Base-by-base conservation (phyloP, 768 basidiomycete species). In the Phylloporus rhodoxanthus region DNA sequence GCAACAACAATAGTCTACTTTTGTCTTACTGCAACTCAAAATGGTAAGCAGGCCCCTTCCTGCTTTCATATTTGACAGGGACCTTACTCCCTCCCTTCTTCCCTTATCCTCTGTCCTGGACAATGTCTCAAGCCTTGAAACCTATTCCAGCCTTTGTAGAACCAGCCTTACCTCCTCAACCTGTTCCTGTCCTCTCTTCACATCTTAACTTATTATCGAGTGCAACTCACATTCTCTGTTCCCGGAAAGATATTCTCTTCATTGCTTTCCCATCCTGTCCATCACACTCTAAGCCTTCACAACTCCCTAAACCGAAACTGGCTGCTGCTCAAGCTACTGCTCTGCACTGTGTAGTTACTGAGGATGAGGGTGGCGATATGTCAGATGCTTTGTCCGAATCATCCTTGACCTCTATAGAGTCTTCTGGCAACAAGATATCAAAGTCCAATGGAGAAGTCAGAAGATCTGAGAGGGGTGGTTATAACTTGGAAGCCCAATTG, bases 391-490 rank as follows among this genome's bases (percentile, higher is more conserved):
- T 17, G 5, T 36, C 34, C 2, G 42, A 43, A 4, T 29, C n/a
- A 17, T 43, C 28, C 28, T 4, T 43, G 2, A 19, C n/a, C 10
- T 43, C 42, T 14, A 4, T 43, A 3, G 42, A 30, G 19, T 43
- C 26, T 13, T 28, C 26, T 17, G 20, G 28, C 13, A 30, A 43
- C 28, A 43, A 52, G 17, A 55, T 57, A 32, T 37, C 47, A 5
- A 57, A 52, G 29, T 47, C 41, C 4, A 37, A 46, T 6, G 34
- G 45, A n/a, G 48, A 55, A 30, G 20, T 33, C 0, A 45, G 48
- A 19, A 42, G 50, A 1, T 54, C 41, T 3, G 48, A 54, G 4
- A 30, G 47, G 17, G 34, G 34, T 13, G 53, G 53, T 3, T 57
- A 52, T 32, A 49, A 49, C 11, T 38, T 57, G 20, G 47, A 51